These are phyloP conservation scores for Lachnellula occidentalis DNA, from an alignment of 2,329 filamentous ascomycete species.

Conservation along the genomic window DNA sequence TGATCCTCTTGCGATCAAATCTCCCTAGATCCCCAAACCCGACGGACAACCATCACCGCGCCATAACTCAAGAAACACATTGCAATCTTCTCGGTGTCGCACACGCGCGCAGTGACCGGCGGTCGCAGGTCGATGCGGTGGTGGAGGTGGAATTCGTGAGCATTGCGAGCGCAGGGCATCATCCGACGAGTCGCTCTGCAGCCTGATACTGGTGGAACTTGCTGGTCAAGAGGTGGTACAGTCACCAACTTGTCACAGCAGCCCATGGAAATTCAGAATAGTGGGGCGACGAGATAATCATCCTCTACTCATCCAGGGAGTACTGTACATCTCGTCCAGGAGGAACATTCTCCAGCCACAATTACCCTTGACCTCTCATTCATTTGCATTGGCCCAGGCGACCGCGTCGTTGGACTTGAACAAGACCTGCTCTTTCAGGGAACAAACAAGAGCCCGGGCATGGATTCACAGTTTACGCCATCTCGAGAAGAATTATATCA, in stretches of 20 bases:
- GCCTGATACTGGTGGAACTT: slow-evolving; percentile 7
- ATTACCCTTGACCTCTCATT: too few relatives aligned
- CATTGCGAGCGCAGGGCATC: slow-evolving; percentile 12
- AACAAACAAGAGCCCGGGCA: slow-evolving; percentile 36
- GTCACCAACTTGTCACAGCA: neutral
- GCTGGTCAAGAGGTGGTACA: slow-evolving; percentile 1
- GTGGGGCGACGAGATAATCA: neutral
- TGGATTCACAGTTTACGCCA: slow-evolving; percentile 58
- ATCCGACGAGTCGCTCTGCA: slow-evolving; percentile 10
- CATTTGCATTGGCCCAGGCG: neutral
- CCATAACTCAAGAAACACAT: slow-evolving; percentile 24
- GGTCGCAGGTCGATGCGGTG: slow-evolving; percentile 29
- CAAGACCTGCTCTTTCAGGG: neutral
- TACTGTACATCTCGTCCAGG: neutral
- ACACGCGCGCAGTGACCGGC: slow-evolving; percentile 18
- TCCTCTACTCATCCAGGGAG: neutral
- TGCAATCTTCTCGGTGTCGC: slow-evolving; percentile 33
- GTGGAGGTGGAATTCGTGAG: slow-evolving; percentile 24
- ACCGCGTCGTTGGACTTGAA: neutral
- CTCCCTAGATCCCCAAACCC: neutral
- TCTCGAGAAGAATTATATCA: slow-evolving; percentile 60
- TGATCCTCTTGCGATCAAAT: neutral
- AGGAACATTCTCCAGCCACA: too few relatives aligned
- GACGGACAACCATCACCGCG: neutral
- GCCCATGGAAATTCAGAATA: neutral